A percentile compares a stretch with the other conserved stretches of the same genome.
phyloP scores from a whole-genome alignment of 2,329 filamentous ascomycete genomes.

The Lachnellula hyalina region DNA sequence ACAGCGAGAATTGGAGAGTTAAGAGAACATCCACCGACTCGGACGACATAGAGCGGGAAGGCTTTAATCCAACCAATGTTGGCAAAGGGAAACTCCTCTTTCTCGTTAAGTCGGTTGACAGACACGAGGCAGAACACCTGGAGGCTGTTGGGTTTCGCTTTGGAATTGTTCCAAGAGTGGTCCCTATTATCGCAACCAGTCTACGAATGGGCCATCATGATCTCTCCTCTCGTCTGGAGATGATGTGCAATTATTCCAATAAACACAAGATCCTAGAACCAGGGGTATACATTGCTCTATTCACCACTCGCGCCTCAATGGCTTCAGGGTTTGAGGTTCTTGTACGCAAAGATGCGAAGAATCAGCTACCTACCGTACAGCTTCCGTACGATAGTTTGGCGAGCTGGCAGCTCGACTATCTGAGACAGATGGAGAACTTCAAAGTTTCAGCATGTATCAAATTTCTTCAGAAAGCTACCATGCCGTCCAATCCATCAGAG shows the following conservation, averaged over 20 bases:
- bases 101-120: conserved; percentile 60
- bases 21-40: conserved; percentile 1
- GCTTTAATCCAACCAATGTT: conserved; percentile 29
- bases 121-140: conserved; percentile 56
- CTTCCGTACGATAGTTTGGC: conserved; percentile 47
- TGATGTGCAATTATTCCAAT: conserved; percentile 57
- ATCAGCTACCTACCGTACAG: conserved; percentile 55
- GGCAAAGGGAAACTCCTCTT: conserved; percentile 78
- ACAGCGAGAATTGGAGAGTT: conserved; percentile 6
- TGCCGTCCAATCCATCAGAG: conserved; percentile 34
- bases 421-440: conserved; percentile 38
- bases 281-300: conserved; percentile 54
- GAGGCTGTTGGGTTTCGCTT: conserved; percentile 75
- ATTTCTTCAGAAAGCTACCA: conserved; percentile 32
- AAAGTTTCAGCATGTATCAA: conserved; percentile 42
- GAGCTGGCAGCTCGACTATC: conserved; percentile 47
- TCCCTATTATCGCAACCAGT: conserved; percentile 60
- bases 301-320: conserved; percentile 48
- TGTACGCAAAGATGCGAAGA: conserved; percentile 36
- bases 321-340: conserved; percentile 35
- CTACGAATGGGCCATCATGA: conserved; percentile 66
- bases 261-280: conserved; percentile 42
- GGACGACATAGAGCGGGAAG: conserved; percentile 52
- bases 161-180: conserved; percentile 62
- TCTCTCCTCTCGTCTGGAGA: conserved; percentile 55